Conservation (phyloP, 2,329 filamentous ascomycete genomes). For the Stachybotrys chartarum region DNA sequence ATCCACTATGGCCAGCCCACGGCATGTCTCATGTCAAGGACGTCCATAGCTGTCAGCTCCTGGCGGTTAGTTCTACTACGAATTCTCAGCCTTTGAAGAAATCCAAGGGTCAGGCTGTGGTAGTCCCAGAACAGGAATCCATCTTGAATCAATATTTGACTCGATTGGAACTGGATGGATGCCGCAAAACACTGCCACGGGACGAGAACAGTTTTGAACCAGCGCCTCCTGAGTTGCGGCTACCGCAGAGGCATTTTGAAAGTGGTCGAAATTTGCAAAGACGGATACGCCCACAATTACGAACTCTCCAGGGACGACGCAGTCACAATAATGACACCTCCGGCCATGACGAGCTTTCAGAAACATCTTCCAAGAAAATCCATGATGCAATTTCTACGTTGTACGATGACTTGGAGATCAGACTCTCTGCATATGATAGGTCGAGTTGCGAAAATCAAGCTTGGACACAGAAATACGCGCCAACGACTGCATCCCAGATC, state of each 20-base stretch:
- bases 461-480: slow-evolving; percentile 85
- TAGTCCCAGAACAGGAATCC: slow-evolving; percentile 33
- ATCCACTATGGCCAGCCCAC: slow-evolving; percentile 65
- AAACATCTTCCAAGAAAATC: slow-evolving; percentile 10
- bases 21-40: slow-evolving; percentile 59
- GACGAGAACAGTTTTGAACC: slow-evolving; percentile 33
- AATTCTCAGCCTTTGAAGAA: slow-evolving; percentile 28
- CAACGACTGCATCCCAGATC: slow-evolving; percentile 59
- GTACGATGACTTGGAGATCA: slow-evolving; percentile 51
- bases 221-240: slow-evolving; percentile 40
- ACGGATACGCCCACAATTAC: slow-evolving; percentile 39
- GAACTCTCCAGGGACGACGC: slow-evolving; percentile 13
- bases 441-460: slow-evolving; percentile 64
- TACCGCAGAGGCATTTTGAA: slow-evolving; percentile 51
- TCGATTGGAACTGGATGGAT: slow-evolving; percentile 15
- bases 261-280: slow-evolving; percentile 47
- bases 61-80: not conserved
- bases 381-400: slow-evolving; percentile 56
- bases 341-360: slow-evolving; percentile 26
- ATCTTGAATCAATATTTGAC: slow-evolving; percentile 26
- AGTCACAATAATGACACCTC: slow-evolving; percentile 13
- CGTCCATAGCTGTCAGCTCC: slow-evolving; percentile 3
- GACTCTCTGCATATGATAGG: slow-evolving; percentile 72
- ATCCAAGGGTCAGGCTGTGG: slow-evolving; percentile 40
- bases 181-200: slow-evolving; percentile 19